These are phyloP conservation scores for Verticillium zaregamsianum DNA, from an alignment of 2,329 filamentous ascomycete species.

Conservation along the genomic window DNA sequence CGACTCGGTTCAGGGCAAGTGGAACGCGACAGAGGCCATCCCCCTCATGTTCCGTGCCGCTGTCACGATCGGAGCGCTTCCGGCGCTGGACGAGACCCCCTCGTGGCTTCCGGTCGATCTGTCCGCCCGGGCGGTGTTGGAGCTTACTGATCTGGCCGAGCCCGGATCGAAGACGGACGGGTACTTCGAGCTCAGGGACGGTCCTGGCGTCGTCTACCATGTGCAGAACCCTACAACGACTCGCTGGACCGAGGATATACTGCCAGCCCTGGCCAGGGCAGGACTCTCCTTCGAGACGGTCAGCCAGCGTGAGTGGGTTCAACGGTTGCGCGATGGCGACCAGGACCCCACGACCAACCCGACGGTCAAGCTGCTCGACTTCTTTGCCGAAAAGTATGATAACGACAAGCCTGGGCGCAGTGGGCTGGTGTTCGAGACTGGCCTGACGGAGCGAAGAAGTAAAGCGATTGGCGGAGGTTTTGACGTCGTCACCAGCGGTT, in stretches of 20 bases:
- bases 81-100: conserved; percentile 34
- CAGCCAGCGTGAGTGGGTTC: conserved; percentile 38
- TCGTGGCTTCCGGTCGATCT: conserved; percentile 36
- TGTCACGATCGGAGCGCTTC: conserved; percentile 39
- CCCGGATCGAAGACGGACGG: conserved; percentile 5
- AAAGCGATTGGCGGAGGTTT: conserved; percentile 25
- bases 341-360: conserved; percentile 45
- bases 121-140: conserved; percentile 26
- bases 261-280: conserved; percentile 42
- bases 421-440: conserved; percentile 33
- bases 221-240: conserved; percentile 45
- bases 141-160: conserved; percentile 20
- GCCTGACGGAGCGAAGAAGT: conserved; percentile 25
- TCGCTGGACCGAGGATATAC: conserved; percentile 47
- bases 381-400: conserved; percentile 48
- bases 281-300: conserved; percentile 41
- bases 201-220: conserved; percentile 38
- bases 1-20: conserved; percentile 38
- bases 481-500: conserved; percentile 31
- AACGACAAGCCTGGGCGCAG: conserved; percentile 31
- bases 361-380: conserved; percentile 46
- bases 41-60: conserved; percentile 44
- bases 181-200: conserved; percentile 11
- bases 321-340: conserved; percentile 37
- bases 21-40: conserved; percentile 46